Evolutionary conservation across 2,329 filamentous ascomycete species (phyloP).

Genomic region (Teratosphaeria epicoccoides): DNA sequence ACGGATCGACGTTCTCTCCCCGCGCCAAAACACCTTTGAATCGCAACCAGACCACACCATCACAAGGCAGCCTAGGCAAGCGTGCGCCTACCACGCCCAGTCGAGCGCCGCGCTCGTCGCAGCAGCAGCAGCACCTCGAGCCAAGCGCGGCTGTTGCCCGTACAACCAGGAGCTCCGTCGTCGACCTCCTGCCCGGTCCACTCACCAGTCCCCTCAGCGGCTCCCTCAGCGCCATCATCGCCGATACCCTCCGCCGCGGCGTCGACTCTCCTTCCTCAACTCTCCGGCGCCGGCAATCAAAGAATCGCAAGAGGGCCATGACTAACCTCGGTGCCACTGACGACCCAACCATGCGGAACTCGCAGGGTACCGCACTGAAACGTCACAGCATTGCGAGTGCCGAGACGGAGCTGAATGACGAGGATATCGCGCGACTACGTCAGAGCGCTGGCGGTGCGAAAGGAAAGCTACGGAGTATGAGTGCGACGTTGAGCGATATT

Average conservation of each 20-base stretch:
- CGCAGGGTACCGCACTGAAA: constrained; percentile 1
- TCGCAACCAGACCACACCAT: constrained; percentile 9
- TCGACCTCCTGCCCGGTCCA: constrained; percentile 48
- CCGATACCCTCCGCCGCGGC: constrained; percentile 52
- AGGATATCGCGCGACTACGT: constrained; percentile 7
- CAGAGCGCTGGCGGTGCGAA: constrained; percentile 9
- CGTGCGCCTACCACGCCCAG: background rate
- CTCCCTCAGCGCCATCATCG: constrained; percentile 52
- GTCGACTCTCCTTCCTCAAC: constrained; percentile 23
- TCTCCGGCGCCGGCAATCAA: constrained; percentile 4
- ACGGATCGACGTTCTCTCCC: constrained; percentile 7
- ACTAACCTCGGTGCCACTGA: background rate
- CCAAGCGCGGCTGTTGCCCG: background rate
- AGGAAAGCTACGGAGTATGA: constrained; percentile 15
- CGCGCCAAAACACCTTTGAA: constrained; percentile 18
- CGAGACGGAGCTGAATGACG: constrained; percentile 15
- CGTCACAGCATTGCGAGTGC: constrained; percentile 19
- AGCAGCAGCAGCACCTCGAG: background rate
- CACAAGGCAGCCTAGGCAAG: constrained; percentile 1
- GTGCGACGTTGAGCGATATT: constrained; percentile 18
- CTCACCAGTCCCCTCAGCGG: constrained; percentile 51
- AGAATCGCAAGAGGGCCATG: background rate
- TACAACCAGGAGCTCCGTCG: constrained; percentile 23
- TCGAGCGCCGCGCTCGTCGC: background rate
- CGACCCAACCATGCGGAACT: background rate